Evolutionary conservation across 192 early-diverging fungal species (phyloP).

Genomic region (Umbelopsis sp.): DNA sequence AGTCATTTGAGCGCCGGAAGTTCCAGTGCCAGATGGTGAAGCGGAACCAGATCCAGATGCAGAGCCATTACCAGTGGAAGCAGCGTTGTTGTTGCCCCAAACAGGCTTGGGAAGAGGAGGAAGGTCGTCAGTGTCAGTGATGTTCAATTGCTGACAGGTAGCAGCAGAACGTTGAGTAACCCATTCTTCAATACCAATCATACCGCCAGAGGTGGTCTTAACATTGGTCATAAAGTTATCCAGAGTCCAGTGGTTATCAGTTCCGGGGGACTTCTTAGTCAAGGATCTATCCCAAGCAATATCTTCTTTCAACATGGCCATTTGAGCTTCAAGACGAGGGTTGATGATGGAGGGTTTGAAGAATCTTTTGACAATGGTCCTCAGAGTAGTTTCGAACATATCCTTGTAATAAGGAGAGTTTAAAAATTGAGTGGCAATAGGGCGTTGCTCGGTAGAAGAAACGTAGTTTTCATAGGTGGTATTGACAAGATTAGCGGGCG

Average conservation of each 20-base stretch:
- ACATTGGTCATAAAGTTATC: constrained; percentile 21
- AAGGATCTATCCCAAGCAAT: constrained; percentile 44
- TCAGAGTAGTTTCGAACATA: constrained; percentile 43
- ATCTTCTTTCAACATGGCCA: constrained; percentile 44
- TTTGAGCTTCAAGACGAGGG: constrained; percentile 39
- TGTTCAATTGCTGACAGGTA: constrained; percentile 30
- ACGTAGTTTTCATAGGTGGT: constrained; percentile 39
- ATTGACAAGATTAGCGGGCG: constrained; percentile 25
- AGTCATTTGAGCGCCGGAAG: constrained; percentile 4
- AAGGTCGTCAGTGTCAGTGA: constrained; percentile 37
- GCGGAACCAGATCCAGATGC: too few species aligned
- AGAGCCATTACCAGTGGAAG: neutral
- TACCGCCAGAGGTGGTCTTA: constrained; percentile 14
- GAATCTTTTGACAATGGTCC: constrained; percentile 42
- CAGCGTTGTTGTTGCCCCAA: constrained; percentile 17
- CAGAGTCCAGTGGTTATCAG: constrained; percentile 19
- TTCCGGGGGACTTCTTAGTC: constrained; percentile 27
- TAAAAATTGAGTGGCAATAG: constrained; percentile 35
- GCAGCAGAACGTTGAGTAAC: constrained; percentile 24
- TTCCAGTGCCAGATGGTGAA: too few species aligned
- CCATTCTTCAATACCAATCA: constrained; percentile 23
- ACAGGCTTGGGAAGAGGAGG: constrained; percentile 32
- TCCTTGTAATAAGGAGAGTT: constrained; percentile 37
- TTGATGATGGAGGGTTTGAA: constrained; percentile 45
- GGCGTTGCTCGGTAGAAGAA: constrained; percentile 32